Evolutionary conservation across 1,284 basidiomycete genomes (phyloP).

Genomic region (Ganoderma meredithae): DNA sequence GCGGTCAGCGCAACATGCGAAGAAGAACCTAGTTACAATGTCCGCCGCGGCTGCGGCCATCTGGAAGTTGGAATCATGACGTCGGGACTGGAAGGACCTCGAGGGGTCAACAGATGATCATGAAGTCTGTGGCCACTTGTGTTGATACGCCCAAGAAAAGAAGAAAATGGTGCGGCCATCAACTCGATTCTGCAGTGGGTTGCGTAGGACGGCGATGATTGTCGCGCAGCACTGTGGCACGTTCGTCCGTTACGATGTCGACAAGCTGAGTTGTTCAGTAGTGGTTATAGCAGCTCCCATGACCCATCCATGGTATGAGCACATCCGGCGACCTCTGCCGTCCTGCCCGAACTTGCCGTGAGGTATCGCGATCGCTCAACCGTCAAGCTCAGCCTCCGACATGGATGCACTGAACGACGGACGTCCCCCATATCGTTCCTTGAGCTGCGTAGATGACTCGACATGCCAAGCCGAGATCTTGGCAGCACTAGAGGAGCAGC

Average conservation of each 20-base stretch:
- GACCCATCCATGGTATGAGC: too few relatives aligned
- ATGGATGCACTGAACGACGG: neutral
- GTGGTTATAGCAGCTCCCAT: neutral
- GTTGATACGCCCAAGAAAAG: neutral
- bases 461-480: neutral
- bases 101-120: neutral
- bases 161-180: neutral
- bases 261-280: neutral
- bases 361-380: neutral
- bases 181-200: too few relatives aligned
- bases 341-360: neutral
- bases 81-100: neutral
- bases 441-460: neutral
- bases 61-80: too few relatives aligned
- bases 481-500: neutral
- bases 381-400: neutral
- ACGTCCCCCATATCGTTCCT: neutral
- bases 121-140: neutral
- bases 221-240: neutral
- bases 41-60: neutral
- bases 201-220: too few relatives aligned
- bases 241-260: neutral
- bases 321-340: neutral
- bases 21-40: too few relatives aligned
- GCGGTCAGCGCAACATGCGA: too few relatives aligned